These are phyloP conservation scores for Gossypium schwendimanii DNA, from an alignment of 441 rosid genomes.

Conservation along the genomic window DNA sequence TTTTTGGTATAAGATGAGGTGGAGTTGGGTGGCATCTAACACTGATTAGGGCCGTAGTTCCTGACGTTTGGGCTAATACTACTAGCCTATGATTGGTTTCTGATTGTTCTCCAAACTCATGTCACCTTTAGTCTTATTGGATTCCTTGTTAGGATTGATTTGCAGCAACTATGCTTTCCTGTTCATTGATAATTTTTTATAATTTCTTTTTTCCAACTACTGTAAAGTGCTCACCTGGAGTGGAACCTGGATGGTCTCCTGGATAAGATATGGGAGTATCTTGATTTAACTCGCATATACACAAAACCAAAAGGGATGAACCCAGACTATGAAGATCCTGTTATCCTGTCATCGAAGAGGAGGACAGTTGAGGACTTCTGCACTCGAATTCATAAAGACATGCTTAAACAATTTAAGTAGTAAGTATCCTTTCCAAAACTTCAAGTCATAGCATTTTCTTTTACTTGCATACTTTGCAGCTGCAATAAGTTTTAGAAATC, in stretches of 20 bases:
- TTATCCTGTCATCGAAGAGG: conserved; percentile 58
- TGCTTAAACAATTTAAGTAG: conserved; percentile 91
- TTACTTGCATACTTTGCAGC: neutral
- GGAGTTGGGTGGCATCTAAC: neutral
- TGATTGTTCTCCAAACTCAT: neutral
- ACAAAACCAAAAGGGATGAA: conserved; percentile 96
- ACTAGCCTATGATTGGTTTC: neutral
- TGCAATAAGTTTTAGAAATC: neutral
- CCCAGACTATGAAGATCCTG: conserved; percentile 93
- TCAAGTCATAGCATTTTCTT: neutral
- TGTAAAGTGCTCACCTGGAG: conserved; percentile 79
- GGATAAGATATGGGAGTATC: conserved; percentile 92
- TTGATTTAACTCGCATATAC: conserved; percentile 75
- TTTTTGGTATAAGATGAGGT: neutral
- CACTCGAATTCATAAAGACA: conserved; percentile 79
- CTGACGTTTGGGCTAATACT: neutral
- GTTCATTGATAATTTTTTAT: neutral
- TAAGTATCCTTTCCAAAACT: conserved; percentile 34
- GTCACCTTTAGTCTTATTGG: neutral
- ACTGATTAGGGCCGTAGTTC: neutral
- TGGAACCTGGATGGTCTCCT: conserved; percentile 95
- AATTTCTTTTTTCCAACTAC: neutral
- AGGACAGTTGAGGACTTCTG: conserved; percentile 92
- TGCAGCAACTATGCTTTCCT: neutral
- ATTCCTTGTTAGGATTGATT: neutral